phyloP scores from a whole-genome alignment of 805 yeast species.

The Scheffersomyces lignosus region DNA sequence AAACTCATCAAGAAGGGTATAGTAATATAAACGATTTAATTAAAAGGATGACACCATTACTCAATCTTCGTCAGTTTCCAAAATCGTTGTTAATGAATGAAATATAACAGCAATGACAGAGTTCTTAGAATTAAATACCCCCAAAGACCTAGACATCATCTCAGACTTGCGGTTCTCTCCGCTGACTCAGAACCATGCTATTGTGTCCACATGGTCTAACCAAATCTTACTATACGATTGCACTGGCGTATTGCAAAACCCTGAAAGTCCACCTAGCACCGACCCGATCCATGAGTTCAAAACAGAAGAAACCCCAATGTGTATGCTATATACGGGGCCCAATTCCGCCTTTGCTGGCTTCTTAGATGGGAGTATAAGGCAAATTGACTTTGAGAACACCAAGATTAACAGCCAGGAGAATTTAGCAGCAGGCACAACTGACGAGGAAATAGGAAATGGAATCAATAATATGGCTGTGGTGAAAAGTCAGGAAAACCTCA shows the following conservation, averaged over 20 bases:
- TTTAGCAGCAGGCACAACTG: neutral
- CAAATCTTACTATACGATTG: slow-evolving; percentile 43
- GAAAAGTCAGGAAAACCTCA: slow-evolving; percentile 5
- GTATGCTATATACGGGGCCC: slow-evolving; percentile 26
- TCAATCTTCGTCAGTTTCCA: no score
- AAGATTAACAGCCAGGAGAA: slow-evolving; percentile 1
- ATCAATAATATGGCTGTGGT: slow-evolving; percentile 14
- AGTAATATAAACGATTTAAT: no score
- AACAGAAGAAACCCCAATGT: slow-evolving; percentile 22
- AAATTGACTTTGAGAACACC: slow-evolving; percentile 50
- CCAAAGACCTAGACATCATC: slow-evolving; percentile 37
- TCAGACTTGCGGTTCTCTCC: slow-evolving; percentile 45
- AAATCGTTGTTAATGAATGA: no score
- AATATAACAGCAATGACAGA: slow-evolving; percentile 3
- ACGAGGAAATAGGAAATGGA: slow-evolving; percentile 9
- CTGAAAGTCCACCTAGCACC: slow-evolving; percentile 5
- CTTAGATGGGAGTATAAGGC: slow-evolving; percentile 54
- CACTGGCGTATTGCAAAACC: slow-evolving; percentile 9
- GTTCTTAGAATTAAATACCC: slow-evolving; percentile 19
- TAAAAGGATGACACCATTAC: no score
- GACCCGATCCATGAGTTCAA: slow-evolving; percentile 7
- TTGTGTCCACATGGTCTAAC: slow-evolving; percentile 62
- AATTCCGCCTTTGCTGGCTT: slow-evolving; percentile 46
- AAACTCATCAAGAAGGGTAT: no score
- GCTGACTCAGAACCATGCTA: slow-evolving; percentile 28